A percentile compares a stretch with the other conserved stretches of the same genome.
Conservation (phyloP, 257 asterid genomes). For the Solanum megistacrolobum region DNA sequence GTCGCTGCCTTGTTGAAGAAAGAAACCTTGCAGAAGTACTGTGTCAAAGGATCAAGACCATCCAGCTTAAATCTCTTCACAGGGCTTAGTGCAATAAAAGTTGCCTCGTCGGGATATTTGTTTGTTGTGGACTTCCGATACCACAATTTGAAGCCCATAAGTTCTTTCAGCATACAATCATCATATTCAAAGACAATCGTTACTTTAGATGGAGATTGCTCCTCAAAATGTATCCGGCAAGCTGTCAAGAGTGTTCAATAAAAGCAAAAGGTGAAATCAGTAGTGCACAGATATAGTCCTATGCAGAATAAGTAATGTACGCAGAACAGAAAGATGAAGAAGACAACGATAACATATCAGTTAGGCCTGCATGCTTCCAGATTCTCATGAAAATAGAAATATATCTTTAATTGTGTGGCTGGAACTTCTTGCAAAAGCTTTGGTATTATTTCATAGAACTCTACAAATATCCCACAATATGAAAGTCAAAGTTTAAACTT, state of each 20-base stretch:
- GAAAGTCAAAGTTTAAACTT: background rate
- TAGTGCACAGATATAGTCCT: background rate
- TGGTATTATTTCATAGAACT: background rate
- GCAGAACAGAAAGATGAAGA: background rate
- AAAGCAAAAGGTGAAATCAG: background rate
- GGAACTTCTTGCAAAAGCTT: background rate
- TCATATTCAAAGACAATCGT: conserved; percentile 15
- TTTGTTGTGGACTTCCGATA: conserved; percentile 10
- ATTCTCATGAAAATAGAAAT: background rate
- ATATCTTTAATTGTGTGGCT: background rate
- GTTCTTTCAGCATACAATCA: conserved; percentile 6
- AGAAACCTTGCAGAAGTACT: conserved; percentile 22
- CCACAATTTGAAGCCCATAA: conserved; percentile 21
- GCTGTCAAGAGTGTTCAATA: conserved; percentile 3
- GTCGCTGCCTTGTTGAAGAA: conserved; percentile 7
- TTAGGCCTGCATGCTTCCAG: background rate
- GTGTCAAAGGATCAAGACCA: conserved; percentile 21
- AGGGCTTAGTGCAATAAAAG: conserved; percentile 9
- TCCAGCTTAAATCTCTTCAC: conserved; percentile 12
- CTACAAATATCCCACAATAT: background rate
- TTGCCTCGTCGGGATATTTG: conserved; percentile 7
- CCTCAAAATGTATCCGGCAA: conserved; percentile 18
- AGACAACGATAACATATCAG: background rate
- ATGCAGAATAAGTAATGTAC: background rate
- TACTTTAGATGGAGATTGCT: conserved; percentile 20